Percentiles rank a stretch among this genome's conserved stretches.
Evolutionary conservation across 768 basidiomycete species (phyloP).

Genomic region (Psilocybe cubensis): DNA sequence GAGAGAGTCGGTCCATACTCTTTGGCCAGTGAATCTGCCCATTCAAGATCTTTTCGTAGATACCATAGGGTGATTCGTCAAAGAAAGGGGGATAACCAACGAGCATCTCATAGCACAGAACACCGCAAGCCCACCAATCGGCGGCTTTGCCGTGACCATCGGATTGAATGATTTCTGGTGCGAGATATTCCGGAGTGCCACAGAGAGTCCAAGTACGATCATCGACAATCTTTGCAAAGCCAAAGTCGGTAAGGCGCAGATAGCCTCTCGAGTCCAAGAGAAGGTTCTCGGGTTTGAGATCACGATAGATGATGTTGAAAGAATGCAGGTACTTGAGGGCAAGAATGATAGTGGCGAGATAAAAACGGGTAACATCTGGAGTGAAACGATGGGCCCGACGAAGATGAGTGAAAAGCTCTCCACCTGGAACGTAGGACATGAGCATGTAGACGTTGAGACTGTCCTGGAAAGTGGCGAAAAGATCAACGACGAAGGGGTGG

Average conservation of each 20-base stretch:
- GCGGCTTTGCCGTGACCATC: constrained; percentile 98
- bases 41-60: constrained; percentile 95
- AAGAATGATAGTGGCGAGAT: constrained; percentile 93
- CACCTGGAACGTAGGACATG: constrained; percentile 94
- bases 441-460: constrained; percentile 98
- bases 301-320: constrained; percentile 97
- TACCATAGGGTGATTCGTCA: constrained; percentile 96
- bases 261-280: constrained; percentile 93
- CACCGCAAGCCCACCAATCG: constrained; percentile 99
- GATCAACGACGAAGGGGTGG: constrained; percentile 96
- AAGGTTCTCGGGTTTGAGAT: constrained; percentile 99
- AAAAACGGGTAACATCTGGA: constrained; percentile 97
- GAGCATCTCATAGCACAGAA: constrained; percentile 97
- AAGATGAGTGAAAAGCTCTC: constrained; percentile 96
- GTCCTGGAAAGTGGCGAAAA: constrained; percentile 96
- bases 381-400: constrained; percentile 94
- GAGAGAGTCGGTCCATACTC: constrained; percentile 87
- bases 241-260: constrained; percentile 95
- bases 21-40: constrained; percentile 91
- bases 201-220: constrained; percentile 99
- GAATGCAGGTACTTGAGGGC: constrained; percentile 94
- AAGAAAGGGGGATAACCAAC: constrained; percentile 99
- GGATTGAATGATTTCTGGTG: constrained; percentile 97
- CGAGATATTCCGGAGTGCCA: constrained; percentile 95
- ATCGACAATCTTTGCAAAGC: constrained; percentile 96